Percentiles rank a stretch among this genome's conserved stretches.
Evolutionary conservation across 306 rosid genomes (phyloP).

Genomic region (Medicago arabica): DNA sequence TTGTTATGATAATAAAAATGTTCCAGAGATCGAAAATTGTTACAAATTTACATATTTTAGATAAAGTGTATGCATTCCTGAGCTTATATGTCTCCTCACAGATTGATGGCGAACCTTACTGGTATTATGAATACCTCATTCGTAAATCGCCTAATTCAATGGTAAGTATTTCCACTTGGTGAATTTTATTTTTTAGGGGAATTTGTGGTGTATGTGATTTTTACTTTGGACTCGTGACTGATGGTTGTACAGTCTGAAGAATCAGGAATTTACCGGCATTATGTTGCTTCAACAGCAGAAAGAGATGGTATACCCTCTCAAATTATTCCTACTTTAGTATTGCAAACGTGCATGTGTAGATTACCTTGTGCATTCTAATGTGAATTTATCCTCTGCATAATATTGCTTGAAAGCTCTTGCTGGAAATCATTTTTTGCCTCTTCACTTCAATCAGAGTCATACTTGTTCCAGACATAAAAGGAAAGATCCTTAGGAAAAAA

Average conservation of each 20-base stretch:
- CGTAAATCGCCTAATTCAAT: conserved; percentile 84
- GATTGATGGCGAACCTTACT: conserved; percentile 88
- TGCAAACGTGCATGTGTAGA: conserved; percentile 3
- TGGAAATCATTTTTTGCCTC: no score
- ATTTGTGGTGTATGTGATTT: conserved; percentile 17
- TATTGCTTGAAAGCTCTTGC: no score
- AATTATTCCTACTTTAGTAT: conserved; percentile 3
- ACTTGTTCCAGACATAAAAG: not conserved
- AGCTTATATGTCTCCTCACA: conserved; percentile 50
- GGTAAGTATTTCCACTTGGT: conserved; percentile 50
- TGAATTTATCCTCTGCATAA: no score
- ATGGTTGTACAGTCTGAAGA: conserved; percentile 63
- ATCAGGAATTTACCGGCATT: conserved; percentile 69
- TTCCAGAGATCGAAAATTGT: not conserved
- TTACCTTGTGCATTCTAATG: conserved; percentile 21
- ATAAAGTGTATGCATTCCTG: conserved; percentile 33
- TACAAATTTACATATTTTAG: not conserved
- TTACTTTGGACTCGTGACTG: conserved; percentile 41
- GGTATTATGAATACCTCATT: conserved; percentile 92
- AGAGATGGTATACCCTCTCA: conserved; percentile 75
- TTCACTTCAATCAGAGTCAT: not conserved
- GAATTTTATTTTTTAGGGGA: not conserved
- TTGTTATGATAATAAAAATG: conserved; percentile 41
- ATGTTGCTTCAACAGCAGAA: conserved; percentile 86
- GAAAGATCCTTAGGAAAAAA: no score